A percentile compares a stretch with the other conserved stretches of the same genome.
Conservation (phyloP, 2,329 filamentous ascomycete species). For the Penicillium vulpinum region DNA sequence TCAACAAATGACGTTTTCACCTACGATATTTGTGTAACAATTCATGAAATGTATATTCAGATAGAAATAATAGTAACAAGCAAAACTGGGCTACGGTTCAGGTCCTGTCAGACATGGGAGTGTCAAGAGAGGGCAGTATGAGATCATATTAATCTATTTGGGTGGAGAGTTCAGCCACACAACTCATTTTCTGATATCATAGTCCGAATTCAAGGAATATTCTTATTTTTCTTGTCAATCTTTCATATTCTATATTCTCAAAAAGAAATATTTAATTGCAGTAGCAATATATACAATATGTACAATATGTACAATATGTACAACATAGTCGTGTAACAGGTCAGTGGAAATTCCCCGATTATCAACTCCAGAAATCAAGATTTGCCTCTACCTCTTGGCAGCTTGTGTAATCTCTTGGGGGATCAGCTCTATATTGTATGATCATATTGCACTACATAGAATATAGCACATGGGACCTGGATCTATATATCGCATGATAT, state of each 20-base stretch:
- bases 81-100: background rate
- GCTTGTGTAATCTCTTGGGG: background rate
- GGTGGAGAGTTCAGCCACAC: conserved; percentile 29
- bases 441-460: background rate
- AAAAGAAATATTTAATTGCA: background rate
- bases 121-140: conserved; percentile 17
- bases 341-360: conserved; percentile 2
- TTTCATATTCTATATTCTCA: background rate
- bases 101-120: conserved; percentile 1
- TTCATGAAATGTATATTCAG: too few species aligned
- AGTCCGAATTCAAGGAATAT: background rate
- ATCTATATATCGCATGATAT: background rate
- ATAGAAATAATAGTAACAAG: background rate
- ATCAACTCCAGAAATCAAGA: conserved; percentile 9
- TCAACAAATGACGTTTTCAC: background rate
- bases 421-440: background rate
- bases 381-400: background rate
- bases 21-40: background rate
- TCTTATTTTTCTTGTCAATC: background rate
- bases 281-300: background rate
- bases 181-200: conserved; percentile 18
- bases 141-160: conserved; percentile 32
- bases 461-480: background rate
- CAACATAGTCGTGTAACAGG: background rate
- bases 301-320: background rate